phyloP scores from a whole-genome alignment of 345 rosid species.

The Aquilaria yunnanensis region DNA sequence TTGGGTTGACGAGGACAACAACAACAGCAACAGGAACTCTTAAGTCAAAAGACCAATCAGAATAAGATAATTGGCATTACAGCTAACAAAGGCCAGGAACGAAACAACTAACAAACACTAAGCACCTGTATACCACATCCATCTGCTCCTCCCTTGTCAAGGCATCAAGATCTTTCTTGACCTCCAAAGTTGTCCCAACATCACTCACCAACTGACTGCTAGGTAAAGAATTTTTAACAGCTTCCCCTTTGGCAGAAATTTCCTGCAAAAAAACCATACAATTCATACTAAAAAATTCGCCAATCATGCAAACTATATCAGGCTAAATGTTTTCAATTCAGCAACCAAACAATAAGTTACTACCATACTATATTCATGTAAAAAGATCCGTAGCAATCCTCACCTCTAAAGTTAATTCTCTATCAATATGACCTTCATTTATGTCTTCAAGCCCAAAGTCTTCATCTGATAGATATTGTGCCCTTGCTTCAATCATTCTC shows the following conservation, averaged over 20 bases:
- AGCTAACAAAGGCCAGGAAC: not conserved
- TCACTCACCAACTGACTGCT: slow-evolving; percentile 27
- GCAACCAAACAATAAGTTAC: too few relatives aligned
- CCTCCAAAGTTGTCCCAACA: slow-evolving; percentile 35
- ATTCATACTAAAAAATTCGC: too few relatives aligned
- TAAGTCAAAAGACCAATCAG: not conserved
- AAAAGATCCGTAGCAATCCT: slow-evolving; percentile 8
- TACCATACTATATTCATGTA: slow-evolving; percentile 5
- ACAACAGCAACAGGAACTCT: not conserved
- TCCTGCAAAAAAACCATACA: slow-evolving; percentile 32
- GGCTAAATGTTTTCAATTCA: too few relatives aligned
- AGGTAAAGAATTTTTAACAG: slow-evolving; percentile 14
- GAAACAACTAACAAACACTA: not conserved
- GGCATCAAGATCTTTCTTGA: slow-evolving; percentile 66
- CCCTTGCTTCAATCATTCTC: slow-evolving; percentile 42
- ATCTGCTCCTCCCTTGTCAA: slow-evolving; percentile 84
- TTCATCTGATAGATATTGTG: slow-evolving; percentile 41
- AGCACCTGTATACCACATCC: slow-evolving; percentile 73
- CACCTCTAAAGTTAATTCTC: slow-evolving; percentile 74
- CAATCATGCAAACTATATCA: too few relatives aligned
- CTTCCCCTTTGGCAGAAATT: slow-evolving; percentile 39
- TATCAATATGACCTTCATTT: slow-evolving; percentile 41
- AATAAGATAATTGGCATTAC: not conserved
- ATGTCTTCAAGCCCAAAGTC: slow-evolving; percentile 71
- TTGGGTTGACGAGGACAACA: not conserved